phyloP scores from a whole-genome alignment of 2,329 filamentous ascomycete species.

The Alternaria sp. region DNA sequence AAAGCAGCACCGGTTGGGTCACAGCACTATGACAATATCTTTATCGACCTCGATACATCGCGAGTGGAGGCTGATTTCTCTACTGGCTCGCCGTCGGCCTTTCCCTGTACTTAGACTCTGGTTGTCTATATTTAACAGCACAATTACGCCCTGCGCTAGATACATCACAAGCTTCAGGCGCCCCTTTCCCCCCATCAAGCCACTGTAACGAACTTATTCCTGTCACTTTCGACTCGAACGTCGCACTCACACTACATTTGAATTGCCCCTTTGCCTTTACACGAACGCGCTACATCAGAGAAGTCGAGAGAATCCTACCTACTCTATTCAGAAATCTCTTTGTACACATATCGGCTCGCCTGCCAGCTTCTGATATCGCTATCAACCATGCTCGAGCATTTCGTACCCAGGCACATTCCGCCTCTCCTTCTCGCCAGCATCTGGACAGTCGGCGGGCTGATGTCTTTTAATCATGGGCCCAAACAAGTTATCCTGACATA shows the following conservation, averaged over 20 bases:
- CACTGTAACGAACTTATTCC: neutral
- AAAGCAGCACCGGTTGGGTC: neutral
- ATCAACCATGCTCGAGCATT: neutral
- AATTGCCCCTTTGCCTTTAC: neutral
- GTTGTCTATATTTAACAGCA: neutral
- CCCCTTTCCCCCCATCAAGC: neutral
- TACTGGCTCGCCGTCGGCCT: neutral
- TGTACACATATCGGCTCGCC: neutral
- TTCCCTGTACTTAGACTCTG: neutral
- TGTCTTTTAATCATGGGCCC: slow-evolving; percentile 16
- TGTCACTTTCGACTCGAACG: neutral
- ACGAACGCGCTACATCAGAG: neutral
- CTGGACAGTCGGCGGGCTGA: slow-evolving; percentile 21
- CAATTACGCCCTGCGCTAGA: neutral
- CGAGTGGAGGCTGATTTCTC: neutral
- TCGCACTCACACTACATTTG: neutral
- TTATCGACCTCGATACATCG: neutral
- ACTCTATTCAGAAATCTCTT: neutral
- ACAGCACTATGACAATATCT: neutral
- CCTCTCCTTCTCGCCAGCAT: slow-evolving; percentile 27
- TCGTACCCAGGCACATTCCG: slow-evolving; percentile 19
- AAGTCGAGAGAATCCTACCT: neutral
- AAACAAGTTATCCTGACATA: neutral
- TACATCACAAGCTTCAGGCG: neutral
- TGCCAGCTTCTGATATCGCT: neutral